These are phyloP conservation scores for Fraxinus cuspidata DNA, from an alignment of 257 asterid species.

Conservation along the genomic window DNA sequence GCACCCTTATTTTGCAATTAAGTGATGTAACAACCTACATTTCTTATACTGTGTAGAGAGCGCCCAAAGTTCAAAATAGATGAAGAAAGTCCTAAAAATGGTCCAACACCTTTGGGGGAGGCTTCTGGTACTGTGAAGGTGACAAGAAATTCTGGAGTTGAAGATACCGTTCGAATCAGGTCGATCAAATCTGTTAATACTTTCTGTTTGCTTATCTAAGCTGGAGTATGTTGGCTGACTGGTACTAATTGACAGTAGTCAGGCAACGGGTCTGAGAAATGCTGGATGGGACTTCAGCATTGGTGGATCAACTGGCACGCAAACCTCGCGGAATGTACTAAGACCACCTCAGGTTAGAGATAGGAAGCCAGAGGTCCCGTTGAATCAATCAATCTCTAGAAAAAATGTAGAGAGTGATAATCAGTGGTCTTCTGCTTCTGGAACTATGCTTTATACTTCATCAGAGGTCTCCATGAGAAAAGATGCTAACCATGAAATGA, in stretches of 20 bases:
- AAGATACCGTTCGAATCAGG: slow-evolving; percentile 56
- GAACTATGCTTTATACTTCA: slow-evolving; percentile 44
- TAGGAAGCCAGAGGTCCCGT: slow-evolving; percentile 68
- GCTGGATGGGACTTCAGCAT: slow-evolving; percentile 98
- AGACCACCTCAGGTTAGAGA: slow-evolving; percentile 93
- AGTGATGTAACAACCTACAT: slow-evolving; percentile 23
- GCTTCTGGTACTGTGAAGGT: slow-evolving; percentile 56
- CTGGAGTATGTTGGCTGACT: slow-evolving; percentile 30
- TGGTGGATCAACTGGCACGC: slow-evolving; percentile 74
- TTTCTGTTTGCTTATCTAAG: slow-evolving; percentile 16
- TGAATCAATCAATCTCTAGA: slow-evolving; percentile 53
- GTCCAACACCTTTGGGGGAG: slow-evolving; percentile 42
- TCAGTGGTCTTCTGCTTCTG: slow-evolving; percentile 70
- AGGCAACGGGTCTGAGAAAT: slow-evolving; percentile 59
- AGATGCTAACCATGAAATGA: slow-evolving; percentile 44
- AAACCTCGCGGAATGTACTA: slow-evolving; percentile 78
- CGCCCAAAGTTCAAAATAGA: slow-evolving; percentile 51
- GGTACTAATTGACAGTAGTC: slow-evolving; percentile 48
- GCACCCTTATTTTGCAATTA: slow-evolving; percentile 2
- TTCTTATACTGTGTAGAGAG: slow-evolving; percentile 42
- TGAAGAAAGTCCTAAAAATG: slow-evolving; percentile 38
- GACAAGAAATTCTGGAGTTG: slow-evolving; percentile 40
- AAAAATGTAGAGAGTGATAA: slow-evolving; percentile 55
- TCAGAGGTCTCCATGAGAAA: slow-evolving; percentile 49
- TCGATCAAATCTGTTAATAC: slow-evolving; percentile 40